Conservation (phyloP, 2,329 filamentous ascomycete genomes). For the Cadophora luteo-olivacea region DNA sequence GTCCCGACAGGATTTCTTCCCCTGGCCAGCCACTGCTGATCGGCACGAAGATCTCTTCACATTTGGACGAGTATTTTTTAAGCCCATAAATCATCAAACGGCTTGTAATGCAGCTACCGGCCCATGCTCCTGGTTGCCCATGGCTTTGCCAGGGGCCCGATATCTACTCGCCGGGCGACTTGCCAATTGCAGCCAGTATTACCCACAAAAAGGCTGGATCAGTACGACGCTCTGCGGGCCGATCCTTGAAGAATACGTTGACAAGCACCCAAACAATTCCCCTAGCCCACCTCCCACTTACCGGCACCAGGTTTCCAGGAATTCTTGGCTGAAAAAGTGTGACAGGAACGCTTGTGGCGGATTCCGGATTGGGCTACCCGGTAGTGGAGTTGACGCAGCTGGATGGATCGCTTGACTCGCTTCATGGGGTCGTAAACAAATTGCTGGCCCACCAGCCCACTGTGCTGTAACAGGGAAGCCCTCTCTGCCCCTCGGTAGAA, state of each 20-base stretch:
- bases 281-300: neutral
- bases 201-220: neutral
- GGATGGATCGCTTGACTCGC: neutral
- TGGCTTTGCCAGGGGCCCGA: neutral
- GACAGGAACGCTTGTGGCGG: neutral
- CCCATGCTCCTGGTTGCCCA: neutral
- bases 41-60: neutral
- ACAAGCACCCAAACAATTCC: neutral
- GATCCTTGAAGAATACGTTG: neutral
- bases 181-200: neutral
- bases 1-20: neutral
- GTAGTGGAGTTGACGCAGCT: constrained; percentile 1
- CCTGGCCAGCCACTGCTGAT: constrained; percentile 2
- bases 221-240: constrained; percentile 6
- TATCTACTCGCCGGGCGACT: neutral
- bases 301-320: neutral
- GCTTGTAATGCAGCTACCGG: neutral
- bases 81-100: neutral
- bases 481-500: neutral
- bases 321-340: neutral
- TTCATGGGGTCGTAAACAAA: constrained; percentile 6
- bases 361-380: neutral
- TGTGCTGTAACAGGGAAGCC: neutral
- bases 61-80: neutral
- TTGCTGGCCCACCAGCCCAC: neutral